These are phyloP conservation scores for Piloderma croceum DNA, from an alignment of 768 basidiomycete genomes.

Conservation along the genomic window DNA sequence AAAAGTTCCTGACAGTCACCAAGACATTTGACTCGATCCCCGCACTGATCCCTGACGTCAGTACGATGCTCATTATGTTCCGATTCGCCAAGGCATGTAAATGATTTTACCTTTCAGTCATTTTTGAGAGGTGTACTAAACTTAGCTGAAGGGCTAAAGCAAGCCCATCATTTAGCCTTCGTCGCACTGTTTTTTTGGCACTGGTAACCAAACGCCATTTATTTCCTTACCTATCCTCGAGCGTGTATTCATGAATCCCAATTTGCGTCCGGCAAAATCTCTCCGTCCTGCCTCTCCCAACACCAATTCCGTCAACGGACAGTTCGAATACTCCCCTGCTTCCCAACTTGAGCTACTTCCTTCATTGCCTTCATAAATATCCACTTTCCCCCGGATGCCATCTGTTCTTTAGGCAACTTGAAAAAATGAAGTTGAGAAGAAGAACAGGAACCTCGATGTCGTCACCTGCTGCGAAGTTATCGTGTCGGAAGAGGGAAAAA, in stretches of 20 bases:
- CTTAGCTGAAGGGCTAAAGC: constrained; percentile 21
- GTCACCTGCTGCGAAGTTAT: constrained; percentile 23
- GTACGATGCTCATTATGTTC: constrained; percentile 24
- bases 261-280: constrained; percentile 29
- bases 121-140: no score
- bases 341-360: constrained; percentile 26
- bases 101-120: no score
- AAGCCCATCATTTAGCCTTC: constrained; percentile 28
- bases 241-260: constrained; percentile 30
- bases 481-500: constrained; percentile 16
- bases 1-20: constrained; percentile 24
- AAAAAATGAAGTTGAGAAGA: constrained; percentile 22
- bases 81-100: constrained; percentile 30
- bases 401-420: constrained; percentile 23
- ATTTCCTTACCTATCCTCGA: constrained; percentile 29
- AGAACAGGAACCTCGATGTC: constrained; percentile 21
- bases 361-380: constrained; percentile 27
- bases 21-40: constrained; percentile 25
- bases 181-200: constrained; percentile 29
- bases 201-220: constrained; percentile 30
- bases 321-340: constrained; percentile 29
- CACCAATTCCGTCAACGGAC: no score
- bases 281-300: no score
- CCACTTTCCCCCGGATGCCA: constrained; percentile 25
- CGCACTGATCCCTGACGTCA: constrained; percentile 27